Evolutionary conservation across 192 early-diverging fungal species (phyloP).

Genomic region (Backusella psychrophila): DNA sequence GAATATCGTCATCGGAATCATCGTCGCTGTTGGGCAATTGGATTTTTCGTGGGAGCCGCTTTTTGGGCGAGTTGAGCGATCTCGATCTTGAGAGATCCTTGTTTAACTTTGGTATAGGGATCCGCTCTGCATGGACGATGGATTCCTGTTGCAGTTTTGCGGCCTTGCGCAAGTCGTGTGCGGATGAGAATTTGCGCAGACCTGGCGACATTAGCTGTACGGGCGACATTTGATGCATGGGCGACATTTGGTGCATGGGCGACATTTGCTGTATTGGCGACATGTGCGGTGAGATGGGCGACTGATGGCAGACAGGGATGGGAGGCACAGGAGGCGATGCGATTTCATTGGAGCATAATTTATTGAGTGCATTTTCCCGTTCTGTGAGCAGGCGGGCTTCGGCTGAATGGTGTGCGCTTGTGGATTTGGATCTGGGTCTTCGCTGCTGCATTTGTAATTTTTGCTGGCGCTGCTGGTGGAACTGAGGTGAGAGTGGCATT

Average conservation of each 20-base stretch:
- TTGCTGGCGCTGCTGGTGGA: background rate
- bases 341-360: conserved; percentile 14
- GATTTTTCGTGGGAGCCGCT: background rate
- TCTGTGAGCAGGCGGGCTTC: background rate
- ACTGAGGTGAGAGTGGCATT: background rate
- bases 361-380: conserved; percentile 12
- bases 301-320: background rate
- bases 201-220: background rate
- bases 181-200: conserved; percentile 9
- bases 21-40: background rate
- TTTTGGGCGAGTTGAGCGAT: background rate
- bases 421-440: conserved; percentile 16
- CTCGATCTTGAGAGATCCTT: background rate
- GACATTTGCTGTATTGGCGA: background rate
- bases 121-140: background rate
- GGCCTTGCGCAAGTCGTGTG: conserved; percentile 15
- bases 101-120: background rate
- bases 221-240: background rate
- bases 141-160: conserved; percentile 12
- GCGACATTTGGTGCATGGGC: background rate
- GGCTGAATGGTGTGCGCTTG: background rate
- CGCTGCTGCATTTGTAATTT: background rate
- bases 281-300: background rate
- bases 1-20: conserved; percentile 3
- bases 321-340: conserved; percentile 12